Percentiles rank a stretch among this genome's conserved stretches.
phyloP scores from a whole-genome alignment of 2,329 filamentous ascomycete genomes.

The Aspergillus puulaauensis region DNA sequence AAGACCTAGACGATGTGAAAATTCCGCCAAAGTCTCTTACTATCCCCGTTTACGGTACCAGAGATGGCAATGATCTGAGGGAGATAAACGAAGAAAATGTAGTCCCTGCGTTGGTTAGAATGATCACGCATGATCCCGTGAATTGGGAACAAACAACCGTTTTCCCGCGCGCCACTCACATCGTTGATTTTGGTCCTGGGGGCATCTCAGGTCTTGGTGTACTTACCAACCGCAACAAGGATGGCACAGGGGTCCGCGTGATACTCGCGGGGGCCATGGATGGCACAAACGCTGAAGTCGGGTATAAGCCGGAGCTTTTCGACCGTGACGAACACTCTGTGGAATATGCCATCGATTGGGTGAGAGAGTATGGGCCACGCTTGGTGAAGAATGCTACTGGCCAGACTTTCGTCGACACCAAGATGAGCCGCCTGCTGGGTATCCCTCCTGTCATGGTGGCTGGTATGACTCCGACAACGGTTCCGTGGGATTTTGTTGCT shows the following conservation, averaged over 20 bases:
- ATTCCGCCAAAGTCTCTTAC: slow-evolving; percentile 73
- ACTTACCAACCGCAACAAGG: slow-evolving; percentile 97
- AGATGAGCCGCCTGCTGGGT: slow-evolving; percentile 85
- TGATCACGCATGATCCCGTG: slow-evolving; percentile 92
- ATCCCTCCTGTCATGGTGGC: slow-evolving; percentile 84
- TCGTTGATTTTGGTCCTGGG: slow-evolving; percentile 94
- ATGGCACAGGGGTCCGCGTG: slow-evolving; percentile 94
- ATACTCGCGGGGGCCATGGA: slow-evolving; percentile 93
- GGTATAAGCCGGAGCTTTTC: slow-evolving; percentile 97
- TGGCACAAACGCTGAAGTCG: slow-evolving; percentile 84
- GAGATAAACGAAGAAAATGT: slow-evolving; percentile 71
- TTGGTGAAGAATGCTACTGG: slow-evolving; percentile 86
- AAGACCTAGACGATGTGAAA: slow-evolving; percentile 79
- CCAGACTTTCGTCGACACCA: slow-evolving; percentile 91
- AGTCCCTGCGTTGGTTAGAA: slow-evolving; percentile 79
- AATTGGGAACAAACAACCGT: slow-evolving; percentile 95
- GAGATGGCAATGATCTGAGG: slow-evolving; percentile 81
- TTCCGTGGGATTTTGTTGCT: slow-evolving; percentile 87
- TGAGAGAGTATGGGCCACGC: slow-evolving; percentile 92
- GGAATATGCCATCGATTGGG: slow-evolving; percentile 95
- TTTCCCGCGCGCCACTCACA: slow-evolving; percentile 87
- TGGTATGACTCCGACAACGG: slow-evolving; percentile 87
- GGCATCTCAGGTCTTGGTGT: slow-evolving; percentile 95
- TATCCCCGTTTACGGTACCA: slow-evolving; percentile 87
- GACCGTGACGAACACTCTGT: slow-evolving; percentile 94